phyloP scores from a whole-genome alignment of 495 filamentous ascomycete genomes.

The Jackrogersella minutella region DNA sequence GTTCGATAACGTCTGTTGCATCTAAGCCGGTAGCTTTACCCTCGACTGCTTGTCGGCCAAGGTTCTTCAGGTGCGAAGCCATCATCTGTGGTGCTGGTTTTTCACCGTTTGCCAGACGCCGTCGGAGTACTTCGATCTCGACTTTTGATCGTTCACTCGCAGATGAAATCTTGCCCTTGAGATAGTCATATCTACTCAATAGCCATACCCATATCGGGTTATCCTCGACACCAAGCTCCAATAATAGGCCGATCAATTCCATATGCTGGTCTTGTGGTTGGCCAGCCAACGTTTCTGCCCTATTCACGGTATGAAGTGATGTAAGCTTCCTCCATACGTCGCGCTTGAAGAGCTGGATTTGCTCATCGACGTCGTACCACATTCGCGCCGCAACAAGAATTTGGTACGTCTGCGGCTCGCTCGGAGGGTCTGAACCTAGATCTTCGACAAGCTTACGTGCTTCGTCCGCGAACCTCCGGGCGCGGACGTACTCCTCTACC shows the following conservation, averaged over 20 bases:
- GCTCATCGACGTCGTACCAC: conserved; percentile 89
- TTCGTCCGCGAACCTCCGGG: conserved; percentile 76
- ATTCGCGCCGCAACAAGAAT: conserved; percentile 91
- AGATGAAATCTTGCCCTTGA: conserved; percentile 81
- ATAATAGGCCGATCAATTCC: conserved; percentile 83
- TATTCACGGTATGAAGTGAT: conserved; percentile 59
- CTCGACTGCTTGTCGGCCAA: conserved; percentile 67
- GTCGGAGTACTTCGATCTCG: conserved; percentile 88
- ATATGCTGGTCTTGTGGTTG: conserved; percentile 79
- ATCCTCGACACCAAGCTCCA: conserved; percentile 92
- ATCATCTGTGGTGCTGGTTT: conserved; percentile 72
- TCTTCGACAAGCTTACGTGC: conserved; percentile 68
- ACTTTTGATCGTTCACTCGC: conserved; percentile 83
- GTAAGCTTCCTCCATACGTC: conserved; percentile 85
- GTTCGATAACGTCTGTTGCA: conserved; percentile 76
- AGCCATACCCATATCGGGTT: conserved; percentile 98
- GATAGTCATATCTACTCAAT: conserved; percentile 82
- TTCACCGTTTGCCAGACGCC: conserved; percentile 76
- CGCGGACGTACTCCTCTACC: conserved; percentile 84
- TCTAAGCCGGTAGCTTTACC: conserved; percentile 68
- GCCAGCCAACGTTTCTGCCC: conserved; percentile 52
- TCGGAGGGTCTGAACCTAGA: conserved; percentile 59
- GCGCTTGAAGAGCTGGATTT: conserved; percentile 84
- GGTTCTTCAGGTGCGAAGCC: conserved; percentile 75
- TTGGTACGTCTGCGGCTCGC: conserved; percentile 79